Conservation (phyloP, 2,329 filamentous ascomycete genomes). For the Trichoderma sp. region DNA sequence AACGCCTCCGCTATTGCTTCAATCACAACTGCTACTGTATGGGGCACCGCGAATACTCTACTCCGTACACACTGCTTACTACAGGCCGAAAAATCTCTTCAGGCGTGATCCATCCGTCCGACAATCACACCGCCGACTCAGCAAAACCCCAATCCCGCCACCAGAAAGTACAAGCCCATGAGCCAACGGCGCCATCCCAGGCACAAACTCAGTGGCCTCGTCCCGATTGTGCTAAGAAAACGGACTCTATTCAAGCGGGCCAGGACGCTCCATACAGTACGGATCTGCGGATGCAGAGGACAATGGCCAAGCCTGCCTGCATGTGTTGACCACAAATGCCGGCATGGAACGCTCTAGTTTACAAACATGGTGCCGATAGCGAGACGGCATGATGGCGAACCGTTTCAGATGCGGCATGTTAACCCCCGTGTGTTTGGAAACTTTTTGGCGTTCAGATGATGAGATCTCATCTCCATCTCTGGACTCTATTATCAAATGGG, state of each 20-base stretch:
- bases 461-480: neutral
- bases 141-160: neutral
- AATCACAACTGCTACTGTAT: neutral
- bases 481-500: neutral
- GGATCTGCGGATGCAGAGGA: neutral
- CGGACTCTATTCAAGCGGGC: neutral
- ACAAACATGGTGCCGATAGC: neutral
- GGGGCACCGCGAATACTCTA: too few relatives aligned
- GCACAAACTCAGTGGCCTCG: constrained; percentile 14
- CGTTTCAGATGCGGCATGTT: neutral
- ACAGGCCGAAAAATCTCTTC: neutral
- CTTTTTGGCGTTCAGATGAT: neutral
- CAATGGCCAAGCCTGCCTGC: neutral
- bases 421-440: neutral
- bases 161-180: neutral
- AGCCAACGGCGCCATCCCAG: neutral
- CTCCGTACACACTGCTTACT: neutral
- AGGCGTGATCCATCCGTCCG: neutral
- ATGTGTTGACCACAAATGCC: neutral
- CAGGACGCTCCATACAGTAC: constrained; percentile 8
- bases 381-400: neutral
- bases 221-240: neutral
- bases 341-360: neutral
- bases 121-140: neutral
- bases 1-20: neutral